phyloP scores from a whole-genome alignment of 768 basidiomycete species.

The Hydnomerulius pinastri region DNA sequence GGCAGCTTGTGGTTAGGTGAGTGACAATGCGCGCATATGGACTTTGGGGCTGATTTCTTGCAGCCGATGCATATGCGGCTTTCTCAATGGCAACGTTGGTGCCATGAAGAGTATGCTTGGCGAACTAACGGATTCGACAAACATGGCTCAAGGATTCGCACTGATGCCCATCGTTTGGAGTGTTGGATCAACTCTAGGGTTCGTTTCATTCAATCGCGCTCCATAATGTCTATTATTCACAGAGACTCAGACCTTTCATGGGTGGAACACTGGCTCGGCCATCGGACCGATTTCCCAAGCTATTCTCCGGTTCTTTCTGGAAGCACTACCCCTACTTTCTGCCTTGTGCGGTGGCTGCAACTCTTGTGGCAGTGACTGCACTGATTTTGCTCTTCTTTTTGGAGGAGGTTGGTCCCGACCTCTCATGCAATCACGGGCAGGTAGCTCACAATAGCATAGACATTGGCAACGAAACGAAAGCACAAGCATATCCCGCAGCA shows the following conservation, averaged over 20 bases:
- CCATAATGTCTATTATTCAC: background rate
- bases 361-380: constrained; percentile 46
- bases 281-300: constrained; percentile 48
- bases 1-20: constrained; percentile 52
- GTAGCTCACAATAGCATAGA: constrained; percentile 12
- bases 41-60: background rate
- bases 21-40: background rate
- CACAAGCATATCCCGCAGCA: background rate
- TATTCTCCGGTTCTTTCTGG: constrained; percentile 52
- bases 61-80: constrained; percentile 31
- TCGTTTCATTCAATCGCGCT: constrained; percentile 1
- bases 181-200: constrained; percentile 38
- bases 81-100: constrained; percentile 37
- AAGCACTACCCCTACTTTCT: constrained; percentile 60
- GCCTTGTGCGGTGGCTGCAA: constrained; percentile 61
- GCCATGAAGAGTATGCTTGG: constrained; percentile 68
- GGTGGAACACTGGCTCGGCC: constrained; percentile 58
- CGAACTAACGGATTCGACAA: constrained; percentile 55
- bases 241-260: constrained; percentile 35
- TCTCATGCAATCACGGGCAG: background rate
- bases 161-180: constrained; percentile 32
- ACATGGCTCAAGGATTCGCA: constrained; percentile 30
- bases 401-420: constrained; percentile 45
- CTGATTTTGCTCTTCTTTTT: constrained; percentile 48
- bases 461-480: constrained; percentile 11